phyloP scores from a whole-genome alignment of 192 early-diverging fungal species.

The Coemansia sp. region DNA sequence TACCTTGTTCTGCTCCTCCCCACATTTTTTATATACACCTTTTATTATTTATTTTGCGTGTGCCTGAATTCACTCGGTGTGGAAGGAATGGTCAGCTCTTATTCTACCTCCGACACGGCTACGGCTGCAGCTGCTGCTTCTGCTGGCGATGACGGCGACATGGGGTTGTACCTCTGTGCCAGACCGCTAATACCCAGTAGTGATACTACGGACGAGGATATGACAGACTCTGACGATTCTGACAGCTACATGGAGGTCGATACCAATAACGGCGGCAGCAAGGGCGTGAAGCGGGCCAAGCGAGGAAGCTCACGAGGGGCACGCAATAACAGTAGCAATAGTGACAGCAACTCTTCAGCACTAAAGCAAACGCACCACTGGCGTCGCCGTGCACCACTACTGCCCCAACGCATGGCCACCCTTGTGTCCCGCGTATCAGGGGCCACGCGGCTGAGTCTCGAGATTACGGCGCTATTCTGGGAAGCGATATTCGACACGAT shows the following conservation, averaged over 20 bases:
- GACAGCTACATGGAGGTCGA: neutral
- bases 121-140: no score
- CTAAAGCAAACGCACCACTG: conserved; percentile 26
- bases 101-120: no score
- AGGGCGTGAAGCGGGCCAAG: neutral
- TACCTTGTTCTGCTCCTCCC: no score
- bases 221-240: neutral
- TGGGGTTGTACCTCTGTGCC: neutral
- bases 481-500: conserved; percentile 55
- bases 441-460: conserved; percentile 49
- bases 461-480: conserved; percentile 52
- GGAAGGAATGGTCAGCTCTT: neutral
- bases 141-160: neutral
- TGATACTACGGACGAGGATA: neutral
- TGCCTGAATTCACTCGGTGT: neutral
- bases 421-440: conserved; percentile 48
- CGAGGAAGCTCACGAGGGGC: neutral
- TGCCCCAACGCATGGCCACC: conserved; percentile 45
- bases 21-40: neutral
- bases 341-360: neutral
- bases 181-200: neutral
- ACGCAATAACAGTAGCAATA: neutral
- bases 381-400: conserved; percentile 40
- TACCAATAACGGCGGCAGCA: neutral
- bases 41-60: neutral